phyloP scores from a whole-genome alignment of 2,329 filamentous ascomycete species.

The Fusarium goolgardi region DNA sequence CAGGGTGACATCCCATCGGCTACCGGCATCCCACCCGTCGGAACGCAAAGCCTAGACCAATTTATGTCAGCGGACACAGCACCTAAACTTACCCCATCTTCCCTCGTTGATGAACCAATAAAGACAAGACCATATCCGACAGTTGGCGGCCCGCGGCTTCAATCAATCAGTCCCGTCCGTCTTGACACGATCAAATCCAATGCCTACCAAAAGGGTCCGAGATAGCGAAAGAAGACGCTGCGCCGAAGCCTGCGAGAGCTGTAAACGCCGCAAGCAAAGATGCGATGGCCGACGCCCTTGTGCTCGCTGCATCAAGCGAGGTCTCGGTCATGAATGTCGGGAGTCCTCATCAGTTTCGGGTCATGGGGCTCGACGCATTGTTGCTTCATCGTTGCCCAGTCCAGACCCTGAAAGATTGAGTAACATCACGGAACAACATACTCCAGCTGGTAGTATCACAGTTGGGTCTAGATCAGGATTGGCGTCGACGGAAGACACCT shows the following conservation, averaged over 20 bases:
- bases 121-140: slow-evolving; percentile 39
- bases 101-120: slow-evolving; percentile 25
- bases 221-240: slow-evolving; percentile 43
- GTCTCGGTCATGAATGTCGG: slow-evolving; percentile 40
- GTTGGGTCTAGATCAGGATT: slow-evolving; percentile 21
- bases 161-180: slow-evolving; percentile 3
- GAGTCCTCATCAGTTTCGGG: slow-evolving; percentile 14
- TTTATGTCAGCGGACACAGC: slow-evolving; percentile 16
- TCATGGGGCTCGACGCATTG: slow-evolving; percentile 21
- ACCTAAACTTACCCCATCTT: slow-evolving; percentile 16
- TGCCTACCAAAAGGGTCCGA: slow-evolving; percentile 45
- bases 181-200: slow-evolving; percentile 16
- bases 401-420: slow-evolving; percentile 44
- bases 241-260: slow-evolving; percentile 44
- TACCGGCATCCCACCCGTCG: not conserved
- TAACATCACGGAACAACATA: slow-evolving; percentile 30
- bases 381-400: slow-evolving; percentile 44
- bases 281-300: slow-evolving; percentile 43
- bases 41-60: not conserved
- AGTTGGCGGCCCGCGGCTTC: slow-evolving; percentile 37
- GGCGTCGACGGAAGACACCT: slow-evolving; percentile 20
- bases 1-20: slow-evolving; percentile 5
- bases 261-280: slow-evolving; percentile 45
- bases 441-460: slow-evolving; percentile 25
- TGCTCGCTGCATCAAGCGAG: slow-evolving; percentile 43